Evolutionary conservation across 768 basidiomycete genomes (phyloP), one percentile per base, ranked within the genome.

Genomic region (Russula lepida): DNA sequence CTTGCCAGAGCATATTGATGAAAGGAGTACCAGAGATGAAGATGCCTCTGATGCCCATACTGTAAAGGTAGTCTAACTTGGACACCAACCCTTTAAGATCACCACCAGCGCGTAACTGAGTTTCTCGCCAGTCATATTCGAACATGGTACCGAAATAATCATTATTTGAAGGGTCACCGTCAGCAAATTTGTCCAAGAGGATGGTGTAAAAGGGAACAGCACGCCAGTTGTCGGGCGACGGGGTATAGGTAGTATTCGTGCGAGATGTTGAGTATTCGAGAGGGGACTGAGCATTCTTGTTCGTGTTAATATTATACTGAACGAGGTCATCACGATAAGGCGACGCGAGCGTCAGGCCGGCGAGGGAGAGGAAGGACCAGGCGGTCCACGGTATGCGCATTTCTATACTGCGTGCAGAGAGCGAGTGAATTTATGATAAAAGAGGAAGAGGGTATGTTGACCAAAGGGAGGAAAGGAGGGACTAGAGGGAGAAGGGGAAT

Each of bases 1-100:
- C 88, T 70, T 94, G 88, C 93, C 93, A 95, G n/a, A 92, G 74
- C 93, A 94, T 94, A 79, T 95, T 95, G 63, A 97, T 63, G 73
- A 92, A 97, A 55, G 86, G 84, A 1, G 94, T 97, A 55, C 94
- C 94, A 25, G 94, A 92, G 71, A 95, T 88, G 75, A 92, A 97
- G 67, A 97, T 84, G 54, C 84, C 79, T 67, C 78, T 77, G 62
- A 92, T 74, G 64, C 94, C 94, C 90, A 95, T 94, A 64, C 89
- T 90, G 48, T 90, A 78, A 19, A 97, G 77, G 71, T 97, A 97
- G 73, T 97, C 94, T 63, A 97, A 76, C 59, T 80, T 84, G 23
- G 81, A 71, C 48, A 79, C 74, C 60, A 95, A 74, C 57, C 94
- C 94, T 59, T 84, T 84, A 68, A 93, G 79, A 72, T 97, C 94